Evolutionary conservation across 768 basidiomycete genomes (phyloP), one percentile per base, ranked within the genome.

Genomic region (Xerocomellus amylosporus): DNA sequence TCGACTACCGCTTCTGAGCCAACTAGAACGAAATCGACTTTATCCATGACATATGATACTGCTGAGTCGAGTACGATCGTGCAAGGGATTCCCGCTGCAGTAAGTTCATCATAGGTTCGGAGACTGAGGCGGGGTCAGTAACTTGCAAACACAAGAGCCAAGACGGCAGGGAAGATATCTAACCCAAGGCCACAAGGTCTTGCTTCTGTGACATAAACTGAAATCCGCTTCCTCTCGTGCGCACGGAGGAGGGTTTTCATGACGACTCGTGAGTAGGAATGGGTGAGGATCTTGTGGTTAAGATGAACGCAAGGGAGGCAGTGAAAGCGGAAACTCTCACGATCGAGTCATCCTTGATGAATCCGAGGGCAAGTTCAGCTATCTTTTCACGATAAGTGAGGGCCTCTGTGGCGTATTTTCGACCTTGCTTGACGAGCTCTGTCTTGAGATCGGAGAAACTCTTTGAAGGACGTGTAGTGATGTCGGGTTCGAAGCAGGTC

Each of bases 1-100:
- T 98, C 97, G 6, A 97, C 96, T 26, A 99, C 95, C 8, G 95
- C 97, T 75, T 99, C 97, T 38, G 94, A 94, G 31, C 97, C 97
- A 38, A 98, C 94, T 45, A 99, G 81, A 46, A 96, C 90, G 69
- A 96, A 89, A 71, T 96, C 92, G 19, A 96, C 93, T 62, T 90
- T 87, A 60, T 96, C 92, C 89, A 99, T 98, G 62, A 92, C 85
- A 74, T 98, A 98, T 37, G 93, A 93, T 5, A 98, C 95, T 2
- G 96, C 94, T 14, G 93, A 93, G 73, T 99, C 97, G 54, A 98
- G 82, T 12, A 99, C 87, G 51, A 98, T 88, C 15, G 90, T 93
- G 72, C 91, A 93, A 13, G 95, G 94, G 53, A 99, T 90, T 10
- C 94, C 94, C n/a, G 85, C 90, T 37, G 87, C 85, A 20, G 87